Conservation (phyloP, 768 basidiomycete genomes). For the Podaxis rugospora region DNA sequence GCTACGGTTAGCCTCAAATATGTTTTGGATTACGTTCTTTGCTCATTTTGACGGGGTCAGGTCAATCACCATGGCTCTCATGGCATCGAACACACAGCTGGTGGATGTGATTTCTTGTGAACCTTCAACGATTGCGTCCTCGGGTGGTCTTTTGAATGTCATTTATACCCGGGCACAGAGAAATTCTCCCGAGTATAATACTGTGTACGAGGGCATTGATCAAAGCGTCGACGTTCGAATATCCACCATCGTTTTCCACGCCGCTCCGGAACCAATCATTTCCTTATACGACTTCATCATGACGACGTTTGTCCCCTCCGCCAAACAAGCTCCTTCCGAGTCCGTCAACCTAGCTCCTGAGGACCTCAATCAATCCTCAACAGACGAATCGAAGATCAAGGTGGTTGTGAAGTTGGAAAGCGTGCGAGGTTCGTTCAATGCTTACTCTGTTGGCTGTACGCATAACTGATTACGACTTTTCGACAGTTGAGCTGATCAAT, state of each 20-base stretch:
- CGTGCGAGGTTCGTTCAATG: conserved; percentile 57
- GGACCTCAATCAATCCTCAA: not conserved
- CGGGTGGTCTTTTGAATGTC: conserved; percentile 71
- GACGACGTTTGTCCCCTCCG: conserved; percentile 80
- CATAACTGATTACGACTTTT: not conserved
- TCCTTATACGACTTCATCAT: conserved; percentile 95
- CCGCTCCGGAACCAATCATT: conserved; percentile 87
- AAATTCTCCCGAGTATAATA: conserved; percentile 80
- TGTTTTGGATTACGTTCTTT: not conserved
- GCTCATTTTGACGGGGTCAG: conserved; percentile 29
- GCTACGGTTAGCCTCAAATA: conserved; percentile 48
- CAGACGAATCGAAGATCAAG: conserved; percentile 51
- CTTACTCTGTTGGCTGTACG: not conserved
- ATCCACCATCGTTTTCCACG: conserved; percentile 86
- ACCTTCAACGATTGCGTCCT: conserved; percentile 31
- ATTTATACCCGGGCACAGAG: conserved; percentile 77
- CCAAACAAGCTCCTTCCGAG: not conserved
- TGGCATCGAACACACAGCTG: conserved; percentile 48
- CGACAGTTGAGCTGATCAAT: conserved; percentile 75
- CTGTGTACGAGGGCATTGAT: conserved; percentile 78
- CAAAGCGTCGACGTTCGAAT: conserved; percentile 84
- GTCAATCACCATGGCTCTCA: conserved; percentile 71
- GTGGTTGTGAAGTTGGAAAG: conserved; percentile 81
- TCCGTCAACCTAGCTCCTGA: not conserved
- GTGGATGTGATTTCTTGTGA: conserved; percentile 67